Percentiles rank a stretch among this genome's conserved stretches.
Conservation (phyloP, 2,329 filamentous ascomycete species). For the Colletotrichum euphorbiae region DNA sequence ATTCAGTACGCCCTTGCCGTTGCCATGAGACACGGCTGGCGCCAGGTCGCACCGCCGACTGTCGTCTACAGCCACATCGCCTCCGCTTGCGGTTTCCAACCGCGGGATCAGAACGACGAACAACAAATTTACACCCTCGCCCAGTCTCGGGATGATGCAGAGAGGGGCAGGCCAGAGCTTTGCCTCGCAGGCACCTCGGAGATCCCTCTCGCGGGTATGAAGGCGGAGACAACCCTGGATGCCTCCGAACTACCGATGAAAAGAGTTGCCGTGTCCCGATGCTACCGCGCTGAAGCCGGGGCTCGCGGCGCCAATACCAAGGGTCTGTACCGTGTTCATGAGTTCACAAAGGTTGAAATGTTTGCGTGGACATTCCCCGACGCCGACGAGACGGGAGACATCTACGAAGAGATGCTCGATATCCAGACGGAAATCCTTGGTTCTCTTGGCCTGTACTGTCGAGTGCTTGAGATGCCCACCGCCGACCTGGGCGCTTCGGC, state of each 20-base stretch:
- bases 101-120: conserved; percentile 89
- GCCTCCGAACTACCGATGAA: conserved; percentile 78
- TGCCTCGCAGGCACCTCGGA: conserved; percentile 91
- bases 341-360: conserved; percentile 98
- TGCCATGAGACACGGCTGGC: conserved; percentile 81
- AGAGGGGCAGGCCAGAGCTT: conserved; percentile 73
- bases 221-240: conserved; percentile 77
- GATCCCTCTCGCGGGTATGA: conserved; percentile 93
- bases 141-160: conserved; percentile 72
- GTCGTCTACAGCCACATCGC: conserved; percentile 94
- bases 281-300: conserved; percentile 95
- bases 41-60: conserved; percentile 83
- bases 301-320: conserved; percentile 91
- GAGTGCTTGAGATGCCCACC: conserved; percentile 92
- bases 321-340: conserved; percentile 95
- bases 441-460: conserved; percentile 83
- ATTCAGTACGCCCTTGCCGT: conserved; percentile 85
- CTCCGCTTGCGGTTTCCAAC: conserved; percentile 92
- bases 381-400: conserved; percentile 57
- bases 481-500: conserved; percentile 91
- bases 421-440: conserved; percentile 88
- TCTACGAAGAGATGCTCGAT: conserved; percentile 87
- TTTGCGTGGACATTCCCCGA: conserved; percentile 88
- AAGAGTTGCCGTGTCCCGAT: conserved; percentile 86
- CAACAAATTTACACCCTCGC: conserved; percentile 89